Conservation (phyloP, 306 rosid species). For the Adenanthera pavonina region DNA sequence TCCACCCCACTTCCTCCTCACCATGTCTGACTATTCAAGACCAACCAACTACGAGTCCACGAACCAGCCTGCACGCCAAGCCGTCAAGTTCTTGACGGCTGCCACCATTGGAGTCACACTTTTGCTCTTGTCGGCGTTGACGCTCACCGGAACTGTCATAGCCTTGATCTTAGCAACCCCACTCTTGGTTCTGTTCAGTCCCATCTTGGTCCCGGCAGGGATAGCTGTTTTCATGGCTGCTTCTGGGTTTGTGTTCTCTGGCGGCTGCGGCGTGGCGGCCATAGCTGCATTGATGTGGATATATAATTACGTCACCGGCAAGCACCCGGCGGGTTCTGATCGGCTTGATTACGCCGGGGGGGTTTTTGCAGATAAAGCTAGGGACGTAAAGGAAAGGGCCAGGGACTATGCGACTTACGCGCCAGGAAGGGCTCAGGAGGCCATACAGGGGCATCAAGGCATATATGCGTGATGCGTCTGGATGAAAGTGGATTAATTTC, state of each 20-base stretch:
- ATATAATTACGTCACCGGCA: constrained; percentile 49
- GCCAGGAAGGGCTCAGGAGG: constrained; percentile 45
- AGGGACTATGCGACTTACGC: constrained; percentile 43
- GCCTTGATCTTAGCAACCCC: constrained; percentile 62
- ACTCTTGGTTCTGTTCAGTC: constrained; percentile 62
- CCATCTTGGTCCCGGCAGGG: constrained; percentile 60
- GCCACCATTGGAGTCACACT: constrained; percentile 56
- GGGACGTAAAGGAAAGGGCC: constrained; percentile 55
- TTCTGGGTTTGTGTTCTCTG: constrained; percentile 57
- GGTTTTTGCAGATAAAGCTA: constrained; percentile 49
- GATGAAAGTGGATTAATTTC: neutral
- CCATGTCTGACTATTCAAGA: neutral
- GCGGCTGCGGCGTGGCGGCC: constrained; percentile 59
- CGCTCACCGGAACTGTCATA: constrained; percentile 63
- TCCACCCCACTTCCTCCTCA: neutral
- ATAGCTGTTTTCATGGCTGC: constrained; percentile 42
- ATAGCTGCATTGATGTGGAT: constrained; percentile 63
- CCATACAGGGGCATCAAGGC: constrained; percentile 41
- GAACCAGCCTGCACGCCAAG: constrained; percentile 43
- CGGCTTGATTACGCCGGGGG: constrained; percentile 53
- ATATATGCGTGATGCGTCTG: neutral
- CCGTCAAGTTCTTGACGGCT: constrained; percentile 59
- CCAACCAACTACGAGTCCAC: constrained; percentile 24
- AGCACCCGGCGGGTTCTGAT: constrained; percentile 49
- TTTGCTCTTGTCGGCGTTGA: constrained; percentile 53